phyloP scores from a whole-genome alignment of 441 rosid genomes.

The Lepidium campestre region DNA sequence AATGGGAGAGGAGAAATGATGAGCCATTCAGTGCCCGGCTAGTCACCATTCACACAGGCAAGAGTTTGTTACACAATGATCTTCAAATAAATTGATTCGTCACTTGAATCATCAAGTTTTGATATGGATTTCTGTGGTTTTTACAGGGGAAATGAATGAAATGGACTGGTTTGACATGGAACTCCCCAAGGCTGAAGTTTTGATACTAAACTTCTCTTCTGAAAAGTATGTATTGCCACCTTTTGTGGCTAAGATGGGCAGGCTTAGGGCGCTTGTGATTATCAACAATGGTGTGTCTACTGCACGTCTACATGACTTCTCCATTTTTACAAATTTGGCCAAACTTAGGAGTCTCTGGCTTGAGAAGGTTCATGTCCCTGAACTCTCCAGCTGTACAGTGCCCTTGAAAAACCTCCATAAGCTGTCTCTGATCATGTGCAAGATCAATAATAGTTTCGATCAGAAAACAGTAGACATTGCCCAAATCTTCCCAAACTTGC shows the following conservation, averaged over 20 bases:
- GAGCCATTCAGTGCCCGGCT: conserved; percentile 57
- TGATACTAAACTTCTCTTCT: conserved; percentile 59
- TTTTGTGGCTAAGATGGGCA: conserved; percentile 62
- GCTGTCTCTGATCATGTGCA: conserved; percentile 66
- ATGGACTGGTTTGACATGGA: conserved; percentile 82
- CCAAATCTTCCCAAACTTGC: conserved; percentile 53
- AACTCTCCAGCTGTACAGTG: conserved; percentile 33
- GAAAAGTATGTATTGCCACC: conserved; percentile 64
- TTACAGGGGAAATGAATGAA: conserved; percentile 65
- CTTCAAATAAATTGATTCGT: neutral
- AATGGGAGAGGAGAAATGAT: conserved; percentile 71
- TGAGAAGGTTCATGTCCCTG: conserved; percentile 57
- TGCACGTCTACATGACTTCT: conserved; percentile 49
- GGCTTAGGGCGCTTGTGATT: conserved; percentile 61
- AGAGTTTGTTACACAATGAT: neutral
- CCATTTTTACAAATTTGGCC: conserved; percentile 39
- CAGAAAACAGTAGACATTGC: conserved; percentile 45
- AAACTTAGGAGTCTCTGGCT: conserved; percentile 78
- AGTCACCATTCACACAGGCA: conserved; percentile 80
- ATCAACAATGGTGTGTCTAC: conserved; percentile 49
- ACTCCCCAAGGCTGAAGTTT: conserved; percentile 80
- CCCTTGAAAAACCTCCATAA: conserved; percentile 46
- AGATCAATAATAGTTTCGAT: conserved; percentile 47
- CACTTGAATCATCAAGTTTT: neutral
- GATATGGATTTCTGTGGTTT: neutral